Evolutionary conservation across 2,329 filamentous ascomycete genomes (phyloP).

Genomic region (Dactylellina haptotyla): DNA sequence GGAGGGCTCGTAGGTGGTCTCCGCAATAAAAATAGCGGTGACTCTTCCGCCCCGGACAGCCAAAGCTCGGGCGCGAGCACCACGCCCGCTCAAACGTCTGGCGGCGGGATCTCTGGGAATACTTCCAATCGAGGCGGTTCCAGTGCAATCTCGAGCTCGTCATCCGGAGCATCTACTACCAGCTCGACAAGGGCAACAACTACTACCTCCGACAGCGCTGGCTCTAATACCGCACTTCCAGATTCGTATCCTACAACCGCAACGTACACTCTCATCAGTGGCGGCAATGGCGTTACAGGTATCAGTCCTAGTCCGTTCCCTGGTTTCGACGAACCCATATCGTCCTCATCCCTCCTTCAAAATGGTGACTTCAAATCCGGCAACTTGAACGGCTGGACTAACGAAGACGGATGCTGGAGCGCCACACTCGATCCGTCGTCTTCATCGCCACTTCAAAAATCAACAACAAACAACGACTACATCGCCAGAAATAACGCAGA

Average conservation of each 20-base stretch:
- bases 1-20: constrained; percentile 28
- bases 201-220: background rate
- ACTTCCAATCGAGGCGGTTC: constrained; percentile 2
- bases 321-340: constrained; percentile 21
- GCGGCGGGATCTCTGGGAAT: background rate
- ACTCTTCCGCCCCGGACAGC: background rate
- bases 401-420: constrained; percentile 20
- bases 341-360: constrained; percentile 18
- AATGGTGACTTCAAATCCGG: constrained; percentile 38
- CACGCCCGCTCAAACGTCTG: constrained; percentile 13
- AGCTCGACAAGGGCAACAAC: background rate
- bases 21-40: constrained; percentile 7
- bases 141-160: background rate
- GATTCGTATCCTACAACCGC: constrained; percentile 19
- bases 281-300: constrained; percentile 13
- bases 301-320: constrained; percentile 22
- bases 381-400: constrained; percentile 22
- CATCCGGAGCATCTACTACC: background rate
- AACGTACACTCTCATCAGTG: constrained; percentile 20
- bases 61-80: constrained; percentile 1
- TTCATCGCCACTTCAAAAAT: constrained; percentile 15
- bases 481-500: constrained; percentile 24
- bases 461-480: constrained; percentile 4
- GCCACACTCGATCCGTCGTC: constrained; percentile 17
- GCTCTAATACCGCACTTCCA: background rate